A percentile compares a stretch with the other conserved stretches of the same genome.
Evolutionary conservation across 345 rosid genomes (phyloP).

Genomic region (Trapa incisa): DNA sequence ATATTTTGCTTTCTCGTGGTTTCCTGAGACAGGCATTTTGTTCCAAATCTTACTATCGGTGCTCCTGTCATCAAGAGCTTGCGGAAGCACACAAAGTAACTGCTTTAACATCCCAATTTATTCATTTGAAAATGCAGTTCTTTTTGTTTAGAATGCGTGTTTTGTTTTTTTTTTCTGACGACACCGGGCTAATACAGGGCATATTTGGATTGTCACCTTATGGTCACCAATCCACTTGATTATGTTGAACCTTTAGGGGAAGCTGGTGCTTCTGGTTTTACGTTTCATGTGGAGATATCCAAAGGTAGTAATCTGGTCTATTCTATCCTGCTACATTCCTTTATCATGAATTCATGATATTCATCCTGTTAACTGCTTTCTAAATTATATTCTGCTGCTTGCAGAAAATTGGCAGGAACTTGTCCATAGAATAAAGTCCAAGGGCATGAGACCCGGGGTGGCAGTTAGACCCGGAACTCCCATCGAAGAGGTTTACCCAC

Average conservation of each 20-base stretch:
- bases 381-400: slow-evolving; percentile 26
- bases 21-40: slow-evolving; percentile 49
- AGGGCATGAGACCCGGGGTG: slow-evolving; percentile 89
- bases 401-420: slow-evolving; percentile 81
- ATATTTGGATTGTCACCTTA: slow-evolving; percentile 86
- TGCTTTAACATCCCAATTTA: neutral
- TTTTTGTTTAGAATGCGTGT: neutral
- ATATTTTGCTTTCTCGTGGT: neutral
- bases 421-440: slow-evolving; percentile 45
- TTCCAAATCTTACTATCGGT: slow-evolving; percentile 79
- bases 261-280: slow-evolving; percentile 95
- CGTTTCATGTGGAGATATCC: slow-evolving; percentile 81
- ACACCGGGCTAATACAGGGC: slow-evolving; percentile 34
- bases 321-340: neutral
- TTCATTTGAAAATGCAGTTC: neutral
- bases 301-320: slow-evolving; percentile 32
- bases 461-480: slow-evolving; percentile 77
- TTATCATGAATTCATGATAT: neutral
- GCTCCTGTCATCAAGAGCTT: slow-evolving; percentile 83
- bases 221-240: slow-evolving; percentile 89
- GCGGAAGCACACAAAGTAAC: slow-evolving; percentile 77
- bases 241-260: slow-evolving; percentile 61
- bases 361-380: slow-evolving; percentile 13
- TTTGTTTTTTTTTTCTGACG: no score
- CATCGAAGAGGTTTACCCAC: slow-evolving; percentile 68